Evolutionary conservation across 2,329 filamentous ascomycete species (phyloP), one percentile per base, ranked within the genome.

Genomic region (Tolypocladium album): DNA sequence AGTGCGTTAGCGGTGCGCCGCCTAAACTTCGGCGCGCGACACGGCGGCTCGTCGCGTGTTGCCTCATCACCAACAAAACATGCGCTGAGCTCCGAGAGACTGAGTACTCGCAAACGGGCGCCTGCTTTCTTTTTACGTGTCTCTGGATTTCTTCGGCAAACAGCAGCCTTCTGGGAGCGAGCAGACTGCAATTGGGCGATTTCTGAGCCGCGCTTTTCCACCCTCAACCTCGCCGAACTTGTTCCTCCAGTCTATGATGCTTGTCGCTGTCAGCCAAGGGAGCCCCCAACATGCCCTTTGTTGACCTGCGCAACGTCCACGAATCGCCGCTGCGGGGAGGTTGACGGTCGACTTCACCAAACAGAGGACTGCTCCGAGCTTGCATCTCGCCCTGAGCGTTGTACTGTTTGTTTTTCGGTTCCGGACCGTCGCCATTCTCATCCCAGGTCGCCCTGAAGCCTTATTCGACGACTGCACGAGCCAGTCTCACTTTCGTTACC

Each of bases 21-120:
- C 69, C 66, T 72, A 72, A 72, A 69, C 70, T 57, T 72, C 70
- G 70, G 70, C 66, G 70, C 69, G 65, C 65, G 65, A 64, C 68
- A 69, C 70, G 68, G 65, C 64, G 59, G 59, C 22, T 36, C 55
- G 62, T 57, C 61, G 59, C 60, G 60, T 58, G 31, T 57, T 47
- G 13, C 56, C 55, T 42, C 58, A 62, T 67, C 67, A 64, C 66
- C 58, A 50, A 22, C 60, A 63, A 67, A 67, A 64, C 66, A 68
- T 60, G 56, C 38, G 43, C 45, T 7, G 58, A 38, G 61, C 50
- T 40, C 27, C 43, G 36, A 43, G 43, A 42, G 24, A 50, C 24
- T 20, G 22, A 50, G 45, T 3, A 15, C 17, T n/a, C 20, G 50
- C 50, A 36, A 36, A 36, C 20, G 50, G 8, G 50, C 20, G 31